Conservation (phyloP, 169 alveolate genomes). For the Theileria annulata region DNA sequence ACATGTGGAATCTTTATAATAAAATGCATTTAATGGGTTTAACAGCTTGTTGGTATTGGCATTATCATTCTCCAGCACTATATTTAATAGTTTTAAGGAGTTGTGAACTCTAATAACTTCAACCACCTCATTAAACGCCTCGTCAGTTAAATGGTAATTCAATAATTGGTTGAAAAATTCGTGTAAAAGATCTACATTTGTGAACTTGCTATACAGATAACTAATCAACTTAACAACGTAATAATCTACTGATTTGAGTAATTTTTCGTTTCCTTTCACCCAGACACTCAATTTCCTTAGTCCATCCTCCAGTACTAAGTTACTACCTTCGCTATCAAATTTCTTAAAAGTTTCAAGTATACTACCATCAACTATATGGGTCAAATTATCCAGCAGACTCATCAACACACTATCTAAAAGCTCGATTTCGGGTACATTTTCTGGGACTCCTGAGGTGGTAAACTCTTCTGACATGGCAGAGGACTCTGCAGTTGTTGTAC, state of each 20-base stretch:
- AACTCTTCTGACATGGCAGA: background rate
- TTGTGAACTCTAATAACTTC: background rate
- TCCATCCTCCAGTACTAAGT: background rate
- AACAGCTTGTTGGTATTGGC: background rate
- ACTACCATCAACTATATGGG: background rate
- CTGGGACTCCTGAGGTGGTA: background rate
- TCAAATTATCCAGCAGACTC: background rate
- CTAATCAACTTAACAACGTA: background rate
- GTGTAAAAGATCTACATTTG: background rate
- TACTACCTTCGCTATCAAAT: background rate
- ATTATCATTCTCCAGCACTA: background rate
- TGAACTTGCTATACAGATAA: background rate
- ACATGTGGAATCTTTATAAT: background rate
- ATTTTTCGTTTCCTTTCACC: background rate
- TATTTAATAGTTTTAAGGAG: background rate
- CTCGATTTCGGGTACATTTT: background rate
- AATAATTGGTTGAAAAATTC: background rate
- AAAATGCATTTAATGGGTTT: background rate
- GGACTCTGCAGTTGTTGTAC: background rate
- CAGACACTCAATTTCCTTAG: background rate
- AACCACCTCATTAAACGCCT: constrained; percentile 1
- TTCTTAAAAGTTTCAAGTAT: background rate
- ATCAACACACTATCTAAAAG: background rate
- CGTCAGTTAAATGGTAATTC: background rate
- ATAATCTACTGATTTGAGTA: background rate